Percentiles rank a stretch among this genome's conserved stretches.
phyloP scores from a whole-genome alignment of 768 basidiomycete species.

The Serendipita sp. region DNA sequence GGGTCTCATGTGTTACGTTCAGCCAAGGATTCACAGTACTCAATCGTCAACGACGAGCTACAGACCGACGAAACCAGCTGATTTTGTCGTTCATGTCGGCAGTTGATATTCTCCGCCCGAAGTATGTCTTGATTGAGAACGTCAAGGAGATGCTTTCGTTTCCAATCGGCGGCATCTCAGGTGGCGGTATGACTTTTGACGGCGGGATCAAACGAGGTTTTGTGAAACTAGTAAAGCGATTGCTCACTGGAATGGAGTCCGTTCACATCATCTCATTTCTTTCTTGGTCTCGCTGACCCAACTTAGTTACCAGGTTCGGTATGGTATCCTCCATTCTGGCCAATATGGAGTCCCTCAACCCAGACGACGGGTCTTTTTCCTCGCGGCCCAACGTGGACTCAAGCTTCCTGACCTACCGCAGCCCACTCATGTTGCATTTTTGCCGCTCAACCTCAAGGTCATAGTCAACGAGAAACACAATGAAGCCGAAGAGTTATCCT shows the following conservation, averaged over 20 bases:
- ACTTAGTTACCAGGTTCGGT: constrained; percentile 32
- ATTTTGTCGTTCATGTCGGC: constrained; percentile 2
- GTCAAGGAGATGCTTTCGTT: background rate
- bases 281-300: background rate
- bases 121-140: constrained; percentile 11
- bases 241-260: constrained; percentile 51
- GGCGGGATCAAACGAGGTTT: constrained; percentile 63
- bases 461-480: background rate
- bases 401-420: constrained; percentile 36
- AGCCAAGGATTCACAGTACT: background rate
- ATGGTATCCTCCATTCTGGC: constrained; percentile 34
- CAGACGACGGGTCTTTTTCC: constrained; percentile 36
- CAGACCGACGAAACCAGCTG: constrained; percentile 4
- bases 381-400: constrained; percentile 28
- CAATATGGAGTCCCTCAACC: constrained; percentile 42
- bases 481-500: background rate
- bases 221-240: constrained; percentile 45
- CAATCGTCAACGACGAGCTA: background rate
- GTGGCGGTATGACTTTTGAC: constrained; percentile 27
- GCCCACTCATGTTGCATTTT: constrained; percentile 30
- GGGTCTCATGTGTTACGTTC: background rate
- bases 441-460: background rate
- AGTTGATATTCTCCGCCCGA: constrained; percentile 8
- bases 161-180: constrained; percentile 25
- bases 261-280: constrained; percentile 8